Conservation (phyloP, 208 protist species). For the Acanthamoeba polyphaga region DNA sequence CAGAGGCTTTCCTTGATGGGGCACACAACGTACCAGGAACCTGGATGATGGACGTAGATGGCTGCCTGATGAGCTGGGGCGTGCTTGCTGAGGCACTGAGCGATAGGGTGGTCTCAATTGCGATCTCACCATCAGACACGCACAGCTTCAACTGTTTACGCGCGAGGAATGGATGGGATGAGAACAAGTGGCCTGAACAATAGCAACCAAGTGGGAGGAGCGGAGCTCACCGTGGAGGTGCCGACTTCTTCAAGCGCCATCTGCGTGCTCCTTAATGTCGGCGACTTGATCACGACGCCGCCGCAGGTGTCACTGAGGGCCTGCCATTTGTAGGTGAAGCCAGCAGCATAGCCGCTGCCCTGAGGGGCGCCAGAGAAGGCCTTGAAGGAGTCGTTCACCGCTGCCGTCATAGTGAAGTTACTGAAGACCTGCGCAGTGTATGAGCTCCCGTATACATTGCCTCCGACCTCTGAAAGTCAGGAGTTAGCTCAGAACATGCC, state of each 20-base stretch:
- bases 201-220: too few species aligned
- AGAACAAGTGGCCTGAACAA: too few species aligned
- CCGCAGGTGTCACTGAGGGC: not conserved
- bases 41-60: not conserved
- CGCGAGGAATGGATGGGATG: too few species aligned
- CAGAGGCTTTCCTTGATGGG: too few species aligned
- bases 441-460: not conserved
- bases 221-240: not conserved
- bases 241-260: not conserved
- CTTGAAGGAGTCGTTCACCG: not conserved
- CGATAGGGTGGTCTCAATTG: not conserved
- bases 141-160: not conserved
- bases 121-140: conserved; percentile 8
- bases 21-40: not conserved
- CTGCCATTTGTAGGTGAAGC: not conserved
- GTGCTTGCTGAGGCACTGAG: not conserved
- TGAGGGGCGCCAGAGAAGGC: not conserved
- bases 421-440: not conserved
- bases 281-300: not conserved
- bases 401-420: not conserved
- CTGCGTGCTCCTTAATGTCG: not conserved
- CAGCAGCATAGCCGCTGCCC: not conserved
- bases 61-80: not conserved
- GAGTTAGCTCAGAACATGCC: not conserved
- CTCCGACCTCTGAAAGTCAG: not conserved